Base-by-base conservation (phyloP, 108 stramenopile genomes). In the Chaetoceros tenuissimus region DNA sequence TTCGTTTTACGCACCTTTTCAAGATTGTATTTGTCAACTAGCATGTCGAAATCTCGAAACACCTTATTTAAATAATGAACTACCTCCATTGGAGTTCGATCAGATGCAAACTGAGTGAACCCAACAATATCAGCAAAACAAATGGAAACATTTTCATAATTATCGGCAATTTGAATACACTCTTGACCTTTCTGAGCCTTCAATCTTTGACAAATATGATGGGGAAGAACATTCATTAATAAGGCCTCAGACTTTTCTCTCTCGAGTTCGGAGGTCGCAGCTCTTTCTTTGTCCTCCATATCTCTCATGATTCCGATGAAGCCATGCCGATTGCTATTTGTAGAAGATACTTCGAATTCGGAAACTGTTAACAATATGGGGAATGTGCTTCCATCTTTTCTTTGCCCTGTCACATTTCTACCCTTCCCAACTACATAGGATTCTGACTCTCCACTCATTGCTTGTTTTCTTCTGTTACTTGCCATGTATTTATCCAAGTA, bases 81-180 rank as follows among this genome's bases (percentile, higher is more conserved):
- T 30, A 81, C 72, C 5, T 72, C 64, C 28, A 49, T 57, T 3
- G 79, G 79, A 21, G 66, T 48, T 56, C 73, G 64, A 24, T 51
- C 53, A 0, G 69, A 72, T 17, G 67, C 60, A 60, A 57, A 31
- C 24, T 58, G 55, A 5, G 80, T 81, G 65, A 81, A 81, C 1
- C 75, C 80, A 7, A 74, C 73, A 65, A 81, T 81, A 48, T 81
- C 80, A 3, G 22, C 48, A 23, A 23, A 21, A 5, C 17, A 17
- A 29, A 77, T 73, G 25, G 75, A 76, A 1, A 62, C 64, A 47
- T 79, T 72, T 23, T 75, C 71, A 63, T 69, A 79, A 57, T 68
- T 69, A 68, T 79, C 78, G 5, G 79, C 75, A 54, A 80, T 77
- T 28, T 74, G 71, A 51, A 51, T 44, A 16, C 74, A 64, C 19